Evolutionary conservation across 768 basidiomycete genomes (phyloP).

Genomic region (Glaciozyma antarctica): DNA sequence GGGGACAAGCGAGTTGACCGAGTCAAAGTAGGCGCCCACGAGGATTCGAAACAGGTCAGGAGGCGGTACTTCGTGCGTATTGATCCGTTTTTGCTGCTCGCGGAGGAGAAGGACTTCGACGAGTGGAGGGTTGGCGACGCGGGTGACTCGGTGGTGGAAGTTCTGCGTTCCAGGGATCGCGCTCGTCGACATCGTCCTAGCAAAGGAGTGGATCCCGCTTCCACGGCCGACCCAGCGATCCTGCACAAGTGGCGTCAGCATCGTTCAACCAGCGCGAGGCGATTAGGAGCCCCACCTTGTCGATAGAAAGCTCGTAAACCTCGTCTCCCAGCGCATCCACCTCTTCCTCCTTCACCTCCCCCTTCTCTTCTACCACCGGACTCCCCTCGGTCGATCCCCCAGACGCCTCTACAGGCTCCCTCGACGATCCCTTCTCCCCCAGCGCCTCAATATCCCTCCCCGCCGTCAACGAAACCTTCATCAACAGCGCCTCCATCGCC

Average conservation of each 20-base stretch:
- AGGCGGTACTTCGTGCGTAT: slow-evolving; percentile 26
- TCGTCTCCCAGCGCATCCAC: not conserved
- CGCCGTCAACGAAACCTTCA: not conserved
- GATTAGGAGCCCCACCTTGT: not conserved
- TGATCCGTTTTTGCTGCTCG: not conserved
- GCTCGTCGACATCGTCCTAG: too few species aligned
- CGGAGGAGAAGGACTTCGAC: not conserved
- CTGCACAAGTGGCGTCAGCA: not conserved
- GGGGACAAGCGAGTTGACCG: slow-evolving; percentile 53
- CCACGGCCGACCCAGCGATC: slow-evolving; percentile 26
- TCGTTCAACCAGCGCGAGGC: not conserved
- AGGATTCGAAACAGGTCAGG: slow-evolving; percentile 51
- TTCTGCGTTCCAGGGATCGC: too few species aligned
- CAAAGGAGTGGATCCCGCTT: slow-evolving; percentile 7
- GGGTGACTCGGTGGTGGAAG: too few species aligned
- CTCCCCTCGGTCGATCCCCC: too few species aligned
- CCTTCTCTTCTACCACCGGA: too few species aligned
- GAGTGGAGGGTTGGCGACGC: too few species aligned
- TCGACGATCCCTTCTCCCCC: not conserved
- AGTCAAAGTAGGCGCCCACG: slow-evolving; percentile 56
- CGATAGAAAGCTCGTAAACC: not conserved
- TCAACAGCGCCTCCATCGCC: slow-evolving; percentile 31
- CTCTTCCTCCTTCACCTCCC: not conserved
- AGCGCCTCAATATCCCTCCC: not conserved
- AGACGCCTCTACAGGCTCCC: too few species aligned